Conservation (phyloP, 1,284 basidiomycete species). For the Bjerkandera adusta region DNA sequence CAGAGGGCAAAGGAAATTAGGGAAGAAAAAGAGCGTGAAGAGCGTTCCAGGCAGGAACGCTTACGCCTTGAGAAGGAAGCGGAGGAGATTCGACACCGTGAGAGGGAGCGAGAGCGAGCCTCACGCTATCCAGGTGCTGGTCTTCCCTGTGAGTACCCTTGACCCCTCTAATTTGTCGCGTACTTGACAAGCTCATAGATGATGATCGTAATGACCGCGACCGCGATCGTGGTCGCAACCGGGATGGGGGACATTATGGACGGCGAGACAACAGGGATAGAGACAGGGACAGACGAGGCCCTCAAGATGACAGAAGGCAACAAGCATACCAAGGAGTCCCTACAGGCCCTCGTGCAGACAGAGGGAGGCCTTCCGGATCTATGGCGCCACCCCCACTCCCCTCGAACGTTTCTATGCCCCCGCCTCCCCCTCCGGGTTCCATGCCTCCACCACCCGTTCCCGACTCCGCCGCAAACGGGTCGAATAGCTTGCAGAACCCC, state of each 20-base stretch:
- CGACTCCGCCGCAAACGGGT: conserved; percentile 17
- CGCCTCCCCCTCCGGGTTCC: conserved; percentile 33
- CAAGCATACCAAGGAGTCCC: conserved; percentile 61
- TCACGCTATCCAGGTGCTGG: conserved; percentile 37
- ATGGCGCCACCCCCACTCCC: too few relatives aligned
- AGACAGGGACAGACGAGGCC: conserved; percentile 21
- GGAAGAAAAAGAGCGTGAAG: conserved; percentile 63
- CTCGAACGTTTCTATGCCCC: conserved; percentile 24
- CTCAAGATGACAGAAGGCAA: conserved; percentile 21
- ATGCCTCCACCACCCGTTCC: conserved; percentile 48
- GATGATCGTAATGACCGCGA: conserved; percentile 56
- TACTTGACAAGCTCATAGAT: conserved; percentile 39
- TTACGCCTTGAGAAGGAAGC: conserved; percentile 74
- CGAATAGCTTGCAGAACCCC: conserved; percentile 8
- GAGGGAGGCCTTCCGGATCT: conserved; percentile 45
- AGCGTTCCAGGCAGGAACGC: conserved; percentile 54
- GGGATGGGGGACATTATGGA: conserved; percentile 39
- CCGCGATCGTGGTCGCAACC: conserved; percentile 45
- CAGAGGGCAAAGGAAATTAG: conserved; percentile 80
- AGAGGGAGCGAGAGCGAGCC: conserved; percentile 34
- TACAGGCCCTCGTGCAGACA: conserved; percentile 81
- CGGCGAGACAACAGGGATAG: conserved; percentile 34
- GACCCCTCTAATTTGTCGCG: conserved; percentile 14
- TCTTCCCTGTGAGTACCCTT: conserved; percentile 44
- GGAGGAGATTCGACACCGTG: conserved; percentile 56